Conservation (phyloP, 2,329 filamentous ascomycete species). For the Fusarium hostae region DNA sequence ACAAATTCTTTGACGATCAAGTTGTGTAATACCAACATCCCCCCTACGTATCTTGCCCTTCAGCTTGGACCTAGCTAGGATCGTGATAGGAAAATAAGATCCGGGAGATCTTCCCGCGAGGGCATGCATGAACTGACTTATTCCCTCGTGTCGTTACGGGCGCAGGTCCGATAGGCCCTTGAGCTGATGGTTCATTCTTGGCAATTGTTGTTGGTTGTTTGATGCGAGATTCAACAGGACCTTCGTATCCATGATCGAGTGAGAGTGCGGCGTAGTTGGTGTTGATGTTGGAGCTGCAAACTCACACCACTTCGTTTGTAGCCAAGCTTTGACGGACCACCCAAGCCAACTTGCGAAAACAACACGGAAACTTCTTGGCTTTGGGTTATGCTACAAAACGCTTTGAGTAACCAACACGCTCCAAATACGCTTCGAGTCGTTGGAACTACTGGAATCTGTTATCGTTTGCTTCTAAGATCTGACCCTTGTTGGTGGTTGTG, state of each 20-base stretch:
- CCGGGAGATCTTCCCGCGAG: slow-evolving; percentile 30
- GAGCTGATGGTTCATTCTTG: neutral
- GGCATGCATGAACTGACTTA: slow-evolving; percentile 24
- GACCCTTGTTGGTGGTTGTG: too few species aligned
- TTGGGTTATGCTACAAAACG: fast-evolving
- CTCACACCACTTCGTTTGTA: slow-evolving; percentile 1
- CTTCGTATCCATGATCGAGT: neutral
- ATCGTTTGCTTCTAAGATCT: too few species aligned
- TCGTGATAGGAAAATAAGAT: slow-evolving; percentile 28
- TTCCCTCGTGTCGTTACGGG: neutral
- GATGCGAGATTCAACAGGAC: neutral
- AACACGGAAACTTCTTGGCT: too few species aligned
- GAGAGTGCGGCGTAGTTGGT: neutral
- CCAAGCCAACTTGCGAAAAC: fast-evolving
- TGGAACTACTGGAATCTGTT: too few species aligned
- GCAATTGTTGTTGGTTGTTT: neutral
- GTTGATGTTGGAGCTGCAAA: neutral
- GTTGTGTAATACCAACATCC: slow-evolving; percentile 24
- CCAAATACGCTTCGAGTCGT: fast-evolving
- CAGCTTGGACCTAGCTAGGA: neutral
- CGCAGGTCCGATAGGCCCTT: slow-evolving; percentile 7
- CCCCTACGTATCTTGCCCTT: neutral
- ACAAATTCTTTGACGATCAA: slow-evolving; percentile 30
- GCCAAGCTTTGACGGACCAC: neutral
- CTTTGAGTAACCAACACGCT: neutral